A percentile compares a stretch with the other conserved stretches of the same genome.
Evolutionary conservation across 1,284 basidiomycete genomes (phyloP).

Genomic region (Baeospora myosura): DNA sequence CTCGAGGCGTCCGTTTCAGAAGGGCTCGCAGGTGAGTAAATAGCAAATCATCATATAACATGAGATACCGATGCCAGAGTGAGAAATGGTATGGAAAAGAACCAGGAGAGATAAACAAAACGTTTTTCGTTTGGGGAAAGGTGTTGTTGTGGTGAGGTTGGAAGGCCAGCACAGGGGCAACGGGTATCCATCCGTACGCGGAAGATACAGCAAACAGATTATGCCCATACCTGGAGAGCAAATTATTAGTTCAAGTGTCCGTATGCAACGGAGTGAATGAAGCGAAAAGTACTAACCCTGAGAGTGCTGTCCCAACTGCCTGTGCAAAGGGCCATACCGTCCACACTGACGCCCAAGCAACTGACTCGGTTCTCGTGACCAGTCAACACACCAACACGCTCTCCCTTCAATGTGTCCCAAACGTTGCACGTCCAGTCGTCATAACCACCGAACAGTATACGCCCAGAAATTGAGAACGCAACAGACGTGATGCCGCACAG

Average conservation of each 20-base stretch:
- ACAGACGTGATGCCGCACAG: constrained; percentile 98
- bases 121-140: constrained; percentile 1
- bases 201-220: constrained; percentile 19
- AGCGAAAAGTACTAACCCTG: constrained; percentile 57
- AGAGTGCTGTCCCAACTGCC: constrained; percentile 97
- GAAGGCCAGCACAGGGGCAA: constrained; percentile 11
- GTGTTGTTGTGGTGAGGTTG: background rate
- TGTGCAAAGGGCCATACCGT: constrained; percentile 97
- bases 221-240: constrained; percentile 51
- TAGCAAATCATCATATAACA: constrained; percentile 41
- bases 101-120: constrained; percentile 13
- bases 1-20: constrained; percentile 41
- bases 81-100: constrained; percentile 22
- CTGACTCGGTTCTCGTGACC: constrained; percentile 98
- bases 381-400: constrained; percentile 92
- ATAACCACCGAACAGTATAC: constrained; percentile 96
- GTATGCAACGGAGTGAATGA: constrained; percentile 11
- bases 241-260: constrained; percentile 7
- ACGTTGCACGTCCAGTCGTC: constrained; percentile 99
- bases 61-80: constrained; percentile 27
- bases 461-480: constrained; percentile 94
- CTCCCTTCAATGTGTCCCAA: constrained; percentile 98
- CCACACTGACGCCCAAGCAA: constrained; percentile 91
- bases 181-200: constrained; percentile 13
- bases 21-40: constrained; percentile 40